Conservation (phyloP, 2,329 filamentous ascomycete species). For the Fusarium sp. region DNA sequence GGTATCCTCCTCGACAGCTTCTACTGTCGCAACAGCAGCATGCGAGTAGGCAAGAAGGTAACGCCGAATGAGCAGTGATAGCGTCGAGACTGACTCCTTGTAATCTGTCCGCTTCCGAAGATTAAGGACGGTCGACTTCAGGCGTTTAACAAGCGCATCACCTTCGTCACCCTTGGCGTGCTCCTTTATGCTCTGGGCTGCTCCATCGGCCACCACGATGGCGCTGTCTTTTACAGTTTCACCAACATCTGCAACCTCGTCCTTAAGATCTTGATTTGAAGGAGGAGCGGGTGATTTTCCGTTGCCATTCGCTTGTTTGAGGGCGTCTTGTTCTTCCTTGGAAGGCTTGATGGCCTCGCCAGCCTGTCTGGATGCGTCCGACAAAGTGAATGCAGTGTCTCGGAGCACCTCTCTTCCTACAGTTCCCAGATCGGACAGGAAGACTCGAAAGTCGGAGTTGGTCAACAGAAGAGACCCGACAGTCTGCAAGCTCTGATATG, state of each 20-base stretch:
- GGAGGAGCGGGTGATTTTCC: slow-evolving; percentile 55
- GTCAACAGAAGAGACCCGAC: slow-evolving; percentile 88
- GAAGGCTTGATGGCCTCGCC: slow-evolving; percentile 82
- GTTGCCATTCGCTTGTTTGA: slow-evolving; percentile 58
- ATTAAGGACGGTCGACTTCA: slow-evolving; percentile 82
- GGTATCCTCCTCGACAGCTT: slow-evolving; percentile 78
- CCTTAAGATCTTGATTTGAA: slow-evolving; percentile 75
- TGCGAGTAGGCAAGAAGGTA: slow-evolving; percentile 86
- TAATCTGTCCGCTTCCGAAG: slow-evolving; percentile 86
- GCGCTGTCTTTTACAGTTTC: slow-evolving; percentile 68
- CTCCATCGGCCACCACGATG: slow-evolving; percentile 68
- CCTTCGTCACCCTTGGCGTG: slow-evolving; percentile 81
- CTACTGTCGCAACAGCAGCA: slow-evolving; percentile 76
- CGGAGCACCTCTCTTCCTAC: slow-evolving; percentile 88
- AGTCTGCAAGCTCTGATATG: slow-evolving; percentile 86
- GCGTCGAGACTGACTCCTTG: slow-evolving; percentile 84
- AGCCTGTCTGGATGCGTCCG: slow-evolving; percentile 80
- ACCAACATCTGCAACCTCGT: slow-evolving; percentile 69
- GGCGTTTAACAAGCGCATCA: slow-evolving; percentile 78
- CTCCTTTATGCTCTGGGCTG: slow-evolving; percentile 79
- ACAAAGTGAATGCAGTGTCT: slow-evolving; percentile 86
- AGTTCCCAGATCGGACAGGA: slow-evolving; percentile 84
- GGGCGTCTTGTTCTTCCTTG: slow-evolving; percentile 67
- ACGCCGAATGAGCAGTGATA: slow-evolving; percentile 81
- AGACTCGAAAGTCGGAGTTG: slow-evolving; percentile 90